These are phyloP conservation scores for Coffea canephora DNA, from an alignment of 257 asterid genomes.

Conservation along the genomic window DNA sequence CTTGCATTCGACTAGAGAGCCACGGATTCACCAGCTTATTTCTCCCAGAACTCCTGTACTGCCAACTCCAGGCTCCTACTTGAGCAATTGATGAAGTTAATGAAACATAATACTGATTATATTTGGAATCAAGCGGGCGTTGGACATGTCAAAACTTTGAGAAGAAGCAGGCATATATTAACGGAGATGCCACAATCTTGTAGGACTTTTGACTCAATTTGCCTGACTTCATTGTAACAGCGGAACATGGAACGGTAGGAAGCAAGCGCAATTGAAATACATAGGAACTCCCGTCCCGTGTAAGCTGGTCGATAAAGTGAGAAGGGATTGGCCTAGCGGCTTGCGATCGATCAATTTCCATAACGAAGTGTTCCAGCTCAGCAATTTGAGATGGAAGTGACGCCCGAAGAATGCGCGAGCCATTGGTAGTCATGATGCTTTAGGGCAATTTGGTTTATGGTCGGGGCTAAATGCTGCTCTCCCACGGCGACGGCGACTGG, in stretches of 20 bases:
- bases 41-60: background rate
- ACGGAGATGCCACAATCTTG: background rate
- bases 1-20: background rate
- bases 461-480: slow-evolving; percentile 23
- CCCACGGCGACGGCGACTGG: slow-evolving; percentile 36
- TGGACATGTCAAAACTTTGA: no score
- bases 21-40: background rate
- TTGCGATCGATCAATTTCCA: background rate
- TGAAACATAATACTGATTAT: background rate
- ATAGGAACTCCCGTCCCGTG: background rate
- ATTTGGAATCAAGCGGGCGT: background rate
- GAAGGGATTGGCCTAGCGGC: background rate
- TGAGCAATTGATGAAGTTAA: background rate
- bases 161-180: background rate
- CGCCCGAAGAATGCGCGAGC: no score
- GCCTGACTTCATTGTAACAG: no score
- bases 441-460: slow-evolving; percentile 46
- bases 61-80: background rate
- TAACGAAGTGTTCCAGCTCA: no score
- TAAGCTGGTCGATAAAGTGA: background rate
- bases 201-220: background rate
- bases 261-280: background rate
- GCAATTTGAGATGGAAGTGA: no score
- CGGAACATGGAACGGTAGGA: no score
- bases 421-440: slow-evolving; percentile 33